Base-by-base conservation (phyloP, 305 asterid genomes). In the Vinca major region DNA sequence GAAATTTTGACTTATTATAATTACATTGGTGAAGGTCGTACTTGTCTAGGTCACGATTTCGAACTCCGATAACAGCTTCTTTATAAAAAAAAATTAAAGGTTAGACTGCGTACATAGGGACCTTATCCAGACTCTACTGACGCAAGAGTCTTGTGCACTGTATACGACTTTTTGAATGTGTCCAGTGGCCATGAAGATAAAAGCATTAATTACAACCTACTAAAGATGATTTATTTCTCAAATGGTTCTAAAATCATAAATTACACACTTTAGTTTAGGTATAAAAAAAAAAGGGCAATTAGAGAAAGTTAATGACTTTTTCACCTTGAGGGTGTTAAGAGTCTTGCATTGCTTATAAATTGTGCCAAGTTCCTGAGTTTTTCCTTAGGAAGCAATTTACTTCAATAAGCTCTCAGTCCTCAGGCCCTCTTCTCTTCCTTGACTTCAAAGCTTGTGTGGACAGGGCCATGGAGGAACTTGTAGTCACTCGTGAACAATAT, bases 181-280 rank as follows among this genome's bases (percentile, higher is more conserved):
- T 49, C 50, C 58, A 63, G 49, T 54, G 45, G 56, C 48, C 20
- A 62, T 66, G 58, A 62, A 62, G 21, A n/a, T 47, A n/a, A 7
- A 53, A 37, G 67, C 75, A 77, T 80, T 82, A 66, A 78, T 74
- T 78, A 44, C 78, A 52, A 80, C 85, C 80, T 77, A 70, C 83
- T 74, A 81, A 74, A 75, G 71, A 66, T 78, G 71, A 68, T 74
- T 74, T 74, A 51, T 70, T 68, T 78, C 33, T 67, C 74, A 73
- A 80, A 51, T 63, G 70, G 58, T 56, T 76, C 80, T 76, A 68
- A 68, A 79, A 70, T 68, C 76, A 62, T 75, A n/a, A 85, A 74
- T 76, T 65, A 68, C 62, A 73, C 57, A 73, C 68, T 67, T 68
- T 66, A 69, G 62, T 64, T 63, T 73, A 62, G 67, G 70, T n/a